Conservation (phyloP, 1,284 basidiomycete species). For the Fomitiporia mediterranea region DNA sequence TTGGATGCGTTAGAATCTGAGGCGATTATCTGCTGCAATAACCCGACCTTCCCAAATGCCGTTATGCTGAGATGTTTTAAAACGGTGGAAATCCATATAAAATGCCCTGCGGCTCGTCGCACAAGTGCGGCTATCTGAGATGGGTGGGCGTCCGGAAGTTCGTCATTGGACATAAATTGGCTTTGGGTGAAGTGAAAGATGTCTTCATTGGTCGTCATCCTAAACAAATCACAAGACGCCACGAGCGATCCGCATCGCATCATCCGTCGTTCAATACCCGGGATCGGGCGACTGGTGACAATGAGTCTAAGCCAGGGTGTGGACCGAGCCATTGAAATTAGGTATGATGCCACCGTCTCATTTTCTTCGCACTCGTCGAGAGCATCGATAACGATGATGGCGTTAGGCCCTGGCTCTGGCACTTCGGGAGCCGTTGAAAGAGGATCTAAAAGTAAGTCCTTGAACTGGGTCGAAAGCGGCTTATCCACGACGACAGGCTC, state of each 20-base stretch:
- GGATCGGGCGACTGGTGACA: constrained; percentile 1
- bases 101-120: too few relatives aligned
- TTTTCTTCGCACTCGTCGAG: constrained; percentile 4
- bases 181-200: background rate
- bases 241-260: background rate
- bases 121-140: too few relatives aligned
- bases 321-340: background rate
- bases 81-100: constrained; percentile 29
- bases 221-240: background rate
- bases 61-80: background rate
- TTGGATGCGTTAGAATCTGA: background rate
- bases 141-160: constrained; percentile 23
- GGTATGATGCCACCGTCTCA: background rate
- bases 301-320: background rate
- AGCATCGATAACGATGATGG: constrained; percentile 7
- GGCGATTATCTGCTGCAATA: background rate
- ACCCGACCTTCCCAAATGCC: background rate
- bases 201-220: background rate
- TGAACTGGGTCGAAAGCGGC: background rate
- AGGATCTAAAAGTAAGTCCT: background rate
- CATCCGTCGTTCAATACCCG: background rate
- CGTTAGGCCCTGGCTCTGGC: too few relatives aligned
- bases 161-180: constrained; percentile 7
- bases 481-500: background rate
- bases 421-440: background rate